These are phyloP conservation scores for Apiospora hydei DNA, from an alignment of 2,329 filamentous ascomycete species.

Conservation along the genomic window DNA sequence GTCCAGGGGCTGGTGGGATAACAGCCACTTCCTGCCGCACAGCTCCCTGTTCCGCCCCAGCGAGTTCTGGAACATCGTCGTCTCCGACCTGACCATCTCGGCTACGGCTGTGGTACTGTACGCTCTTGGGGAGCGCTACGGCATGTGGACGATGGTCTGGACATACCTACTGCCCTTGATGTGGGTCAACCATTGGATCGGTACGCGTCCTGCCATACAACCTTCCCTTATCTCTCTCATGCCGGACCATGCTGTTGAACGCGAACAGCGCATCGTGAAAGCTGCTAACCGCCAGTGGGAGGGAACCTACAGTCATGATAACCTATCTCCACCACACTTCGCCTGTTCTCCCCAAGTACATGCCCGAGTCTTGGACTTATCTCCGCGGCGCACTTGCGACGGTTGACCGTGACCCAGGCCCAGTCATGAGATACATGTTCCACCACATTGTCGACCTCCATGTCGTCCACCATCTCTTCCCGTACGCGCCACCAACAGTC, in stretches of 20 bases:
- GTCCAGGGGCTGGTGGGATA: slow-evolving; percentile 47
- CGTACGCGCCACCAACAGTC: slow-evolving; percentile 44
- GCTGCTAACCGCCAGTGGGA: slow-evolving; percentile 19
- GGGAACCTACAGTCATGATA: slow-evolving; percentile 64
- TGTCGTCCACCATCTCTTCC: slow-evolving; percentile 69
- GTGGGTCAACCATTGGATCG: slow-evolving; percentile 75
- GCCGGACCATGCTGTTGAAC: slow-evolving; percentile 25
- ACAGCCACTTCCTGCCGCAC: slow-evolving; percentile 65
- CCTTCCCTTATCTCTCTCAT: background rate
- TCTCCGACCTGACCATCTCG: slow-evolving; percentile 64
- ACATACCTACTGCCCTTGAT: slow-evolving; percentile 70
- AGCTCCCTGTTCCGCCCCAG: slow-evolving; percentile 64
- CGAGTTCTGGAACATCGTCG: slow-evolving; percentile 60
- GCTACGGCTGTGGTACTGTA: slow-evolving; percentile 59
- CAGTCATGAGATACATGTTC: slow-evolving; percentile 67
- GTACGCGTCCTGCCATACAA: slow-evolving; percentile 46
- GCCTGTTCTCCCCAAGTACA: slow-evolving; percentile 56
- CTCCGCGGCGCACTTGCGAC: slow-evolving; percentile 67
- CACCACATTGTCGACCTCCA: slow-evolving; percentile 71
- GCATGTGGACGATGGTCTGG: slow-evolving; percentile 60
- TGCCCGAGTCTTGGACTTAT: slow-evolving; percentile 65
- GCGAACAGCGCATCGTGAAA: background rate
- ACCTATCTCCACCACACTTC: slow-evolving; percentile 76
- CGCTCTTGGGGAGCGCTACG: slow-evolving; percentile 58
- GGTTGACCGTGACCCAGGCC: slow-evolving; percentile 68